Conservation (phyloP, 306 rosid genomes). For the Rosa persica region DNA sequence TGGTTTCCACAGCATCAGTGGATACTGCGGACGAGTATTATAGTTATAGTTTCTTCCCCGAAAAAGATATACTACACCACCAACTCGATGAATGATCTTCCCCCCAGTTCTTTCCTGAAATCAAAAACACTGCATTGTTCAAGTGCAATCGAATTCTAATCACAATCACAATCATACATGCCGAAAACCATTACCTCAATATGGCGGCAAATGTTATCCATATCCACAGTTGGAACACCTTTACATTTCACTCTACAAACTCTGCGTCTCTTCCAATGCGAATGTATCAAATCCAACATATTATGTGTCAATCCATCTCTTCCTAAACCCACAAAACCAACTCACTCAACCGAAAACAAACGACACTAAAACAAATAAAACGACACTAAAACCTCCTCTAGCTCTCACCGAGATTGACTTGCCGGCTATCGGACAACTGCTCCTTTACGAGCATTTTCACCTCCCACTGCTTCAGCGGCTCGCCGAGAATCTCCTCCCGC, state of each 20-base stretch:
- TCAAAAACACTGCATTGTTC: constrained; percentile 11
- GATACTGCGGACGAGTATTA: constrained; percentile 83
- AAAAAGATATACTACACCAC: constrained; percentile 81
- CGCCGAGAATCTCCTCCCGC: constrained; percentile 81
- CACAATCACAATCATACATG: background rate
- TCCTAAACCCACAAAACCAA: constrained; percentile 44
- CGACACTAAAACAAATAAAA: background rate
- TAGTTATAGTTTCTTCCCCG: constrained; percentile 90
- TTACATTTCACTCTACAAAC: constrained; percentile 87
- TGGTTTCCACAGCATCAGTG: constrained; percentile 98
- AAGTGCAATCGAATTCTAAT: background rate
- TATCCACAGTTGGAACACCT: constrained; percentile 96
- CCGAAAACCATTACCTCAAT: constrained; percentile 56
- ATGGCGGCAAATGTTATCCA: constrained; percentile 77
- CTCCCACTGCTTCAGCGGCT: constrained; percentile 82
- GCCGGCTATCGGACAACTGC: constrained; percentile 61
- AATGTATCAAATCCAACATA: constrained; percentile 94
- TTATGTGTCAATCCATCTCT: constrained; percentile 96
- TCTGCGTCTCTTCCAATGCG: constrained; percentile 77
- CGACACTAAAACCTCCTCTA: background rate
- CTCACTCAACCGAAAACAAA: background rate
- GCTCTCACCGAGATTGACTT: constrained; percentile 85
- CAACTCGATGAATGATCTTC: constrained; percentile 78
- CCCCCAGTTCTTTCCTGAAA: constrained; percentile 87
- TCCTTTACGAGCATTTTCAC: constrained; percentile 65